Percentiles rank a stretch among this genome's conserved stretches.
phyloP scores from a whole-genome alignment of 2,329 filamentous ascomycete genomes.

The Phialocephala sp. region DNA sequence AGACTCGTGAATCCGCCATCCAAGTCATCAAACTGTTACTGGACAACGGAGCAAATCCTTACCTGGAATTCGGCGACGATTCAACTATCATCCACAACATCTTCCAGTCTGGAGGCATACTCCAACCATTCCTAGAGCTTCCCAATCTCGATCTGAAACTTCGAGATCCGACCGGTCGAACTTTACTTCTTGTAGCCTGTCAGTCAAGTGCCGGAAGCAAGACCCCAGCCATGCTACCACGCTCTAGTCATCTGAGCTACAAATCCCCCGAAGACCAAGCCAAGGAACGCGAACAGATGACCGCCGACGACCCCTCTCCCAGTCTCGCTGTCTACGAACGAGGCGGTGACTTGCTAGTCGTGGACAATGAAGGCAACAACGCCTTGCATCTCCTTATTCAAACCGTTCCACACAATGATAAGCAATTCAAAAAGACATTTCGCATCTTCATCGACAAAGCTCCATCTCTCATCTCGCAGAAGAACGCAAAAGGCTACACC shows the following conservation, averaged over 20 bases:
- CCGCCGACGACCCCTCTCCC: constrained; percentile 6
- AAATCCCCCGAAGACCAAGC: not conserved
- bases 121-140: constrained; percentile 25
- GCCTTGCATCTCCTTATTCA: constrained; percentile 19
- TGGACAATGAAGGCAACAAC: constrained; percentile 25
- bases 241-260: not conserved
- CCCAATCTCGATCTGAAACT: constrained; percentile 18
- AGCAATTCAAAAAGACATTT: constrained; percentile 18
- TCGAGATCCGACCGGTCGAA: constrained; percentile 23
- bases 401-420: constrained; percentile 2
- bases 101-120: constrained; percentile 19
- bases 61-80: constrained; percentile 9
- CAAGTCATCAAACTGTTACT: constrained; percentile 23
- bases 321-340: constrained; percentile 13
- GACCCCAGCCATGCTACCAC: not conserved
- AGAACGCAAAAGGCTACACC: constrained; percentile 14
- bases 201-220: constrained; percentile 11
- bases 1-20: constrained; percentile 13
- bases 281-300: not conserved
- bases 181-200: constrained; percentile 22
- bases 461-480: constrained; percentile 12
- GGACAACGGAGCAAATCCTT: constrained; percentile 22
- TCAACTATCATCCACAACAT: constrained; percentile 23
- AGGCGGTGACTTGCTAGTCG: constrained; percentile 15
- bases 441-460: constrained; percentile 13